Base-by-base conservation (phyloP, 495 filamentous ascomycete genomes). In the Achaetomiella virescens region DNA sequence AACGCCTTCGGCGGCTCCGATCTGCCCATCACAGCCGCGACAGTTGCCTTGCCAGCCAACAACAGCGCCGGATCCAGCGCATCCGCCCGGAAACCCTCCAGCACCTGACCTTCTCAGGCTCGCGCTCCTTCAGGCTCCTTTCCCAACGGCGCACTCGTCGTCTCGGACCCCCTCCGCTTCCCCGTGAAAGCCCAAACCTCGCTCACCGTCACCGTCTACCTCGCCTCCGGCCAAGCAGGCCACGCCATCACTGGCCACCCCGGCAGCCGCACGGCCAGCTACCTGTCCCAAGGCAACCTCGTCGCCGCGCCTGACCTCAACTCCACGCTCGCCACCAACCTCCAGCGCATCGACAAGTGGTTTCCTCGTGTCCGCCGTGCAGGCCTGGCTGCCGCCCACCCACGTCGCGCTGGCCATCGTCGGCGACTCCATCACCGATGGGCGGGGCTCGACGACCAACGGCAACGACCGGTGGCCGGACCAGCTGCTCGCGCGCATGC, bases 381-480 rank as follows among this genome's bases (percentile, higher is more conserved):
- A 85, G 59, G 82, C 70, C 15, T 75, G 68, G 5, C 58, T 62
- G 6, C 18, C 69, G 5, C 47, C 62, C 1, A 10, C 22, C 0
- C 48, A 48, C 43, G 44, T 63, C 7, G 65, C 72, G n/a, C 75
- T 86, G 44, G 77, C 70, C 10, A 72, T 88, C 15, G 66, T 88
- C 8, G 84, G 85, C 22, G 85, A 88, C 66, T 80, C 75, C 63
- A 86, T 88, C 59, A 87, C 84, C 10, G 85, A 87, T 62, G 85
- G 84, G 4, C 70, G 81, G 6, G 77, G 78, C 31, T 80, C 75
- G 48, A 77, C 74, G 44, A 80, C 74, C 21, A 81, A 88, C 63
- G 60, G 55, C n/a, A 84, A 88, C 60, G 74, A 83, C 60, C 77
- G 78, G 17, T 84, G 85, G 84, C 83, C 84, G 1, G 81, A 87